phyloP scores from a whole-genome alignment of 192 early-diverging fungal species.

The Dissophora ornata region DNA sequence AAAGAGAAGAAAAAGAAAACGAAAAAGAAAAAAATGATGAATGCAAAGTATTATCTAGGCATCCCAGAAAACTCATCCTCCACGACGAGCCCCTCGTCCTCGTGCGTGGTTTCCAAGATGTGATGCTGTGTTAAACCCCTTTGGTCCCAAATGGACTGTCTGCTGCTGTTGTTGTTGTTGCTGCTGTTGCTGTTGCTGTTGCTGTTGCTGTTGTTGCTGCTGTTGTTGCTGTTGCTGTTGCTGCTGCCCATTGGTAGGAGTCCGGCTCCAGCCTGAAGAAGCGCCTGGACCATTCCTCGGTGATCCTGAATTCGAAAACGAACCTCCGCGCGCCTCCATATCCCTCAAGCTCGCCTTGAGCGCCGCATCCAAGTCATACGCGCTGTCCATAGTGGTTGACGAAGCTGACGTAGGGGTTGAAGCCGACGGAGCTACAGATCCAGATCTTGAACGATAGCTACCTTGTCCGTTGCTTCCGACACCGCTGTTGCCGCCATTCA shows the following conservation, averaged over 20 bases:
- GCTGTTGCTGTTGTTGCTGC: slow-evolving; percentile 26
- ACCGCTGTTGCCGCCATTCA: slow-evolving; percentile 23
- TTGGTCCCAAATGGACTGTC: slow-evolving; percentile 22
- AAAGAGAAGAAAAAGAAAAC: slow-evolving; percentile 7
- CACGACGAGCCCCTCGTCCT: slow-evolving; percentile 36
- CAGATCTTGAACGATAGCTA: slow-evolving; percentile 10
- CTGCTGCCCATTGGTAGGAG: slow-evolving; percentile 17
- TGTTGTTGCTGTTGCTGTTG: slow-evolving; percentile 27
- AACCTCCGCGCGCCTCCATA: slow-evolving; percentile 26
- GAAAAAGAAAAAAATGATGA: slow-evolving; percentile 17
- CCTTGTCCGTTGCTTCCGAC: slow-evolving; percentile 1
- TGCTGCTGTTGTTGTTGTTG: slow-evolving; percentile 28
- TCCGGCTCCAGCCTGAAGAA: slow-evolving; percentile 7
- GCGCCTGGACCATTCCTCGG: slow-evolving; percentile 7
- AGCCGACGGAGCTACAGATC: not conserved
- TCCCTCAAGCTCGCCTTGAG: slow-evolving; percentile 39
- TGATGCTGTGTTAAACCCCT: slow-evolving; percentile 16
- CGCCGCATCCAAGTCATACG: slow-evolving; percentile 44
- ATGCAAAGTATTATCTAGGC: not conserved
- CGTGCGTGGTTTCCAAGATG: slow-evolving; percentile 29
- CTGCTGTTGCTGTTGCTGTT: slow-evolving; percentile 24
- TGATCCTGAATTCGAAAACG: slow-evolving; percentile 2
- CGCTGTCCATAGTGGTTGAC: not conserved
- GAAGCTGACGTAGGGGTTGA: not conserved
- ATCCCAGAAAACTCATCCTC: slow-evolving; percentile 18